These are phyloP conservation scores for Monosporascus sp. DNA, from an alignment of 2,329 filamentous ascomycete genomes.

Conservation along the genomic window DNA sequence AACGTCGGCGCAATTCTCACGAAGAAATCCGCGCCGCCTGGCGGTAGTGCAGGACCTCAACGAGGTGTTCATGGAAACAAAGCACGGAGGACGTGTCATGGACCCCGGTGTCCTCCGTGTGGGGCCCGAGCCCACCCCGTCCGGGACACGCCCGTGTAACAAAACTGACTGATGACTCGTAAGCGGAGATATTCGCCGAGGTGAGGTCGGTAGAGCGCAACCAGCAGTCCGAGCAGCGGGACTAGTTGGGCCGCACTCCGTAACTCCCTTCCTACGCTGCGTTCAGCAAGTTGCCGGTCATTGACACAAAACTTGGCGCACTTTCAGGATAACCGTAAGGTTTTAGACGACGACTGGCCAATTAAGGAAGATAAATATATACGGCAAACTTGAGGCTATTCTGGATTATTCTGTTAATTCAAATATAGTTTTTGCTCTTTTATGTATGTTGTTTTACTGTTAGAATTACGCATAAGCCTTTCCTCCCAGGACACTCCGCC, in stretches of 20 bases:
- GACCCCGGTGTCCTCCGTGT: conserved; percentile 1
- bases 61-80: conserved; percentile 11
- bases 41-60: conserved; percentile 11
- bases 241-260: no score
- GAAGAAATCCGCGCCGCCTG: not conserved
- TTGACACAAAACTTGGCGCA: no score
- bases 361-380: not conserved
- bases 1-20: not conserved
- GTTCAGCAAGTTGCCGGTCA: no score
- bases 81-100: conserved; percentile 16
- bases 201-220: not conserved
- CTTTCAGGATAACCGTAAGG: no score
- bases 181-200: not conserved
- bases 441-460: no score
- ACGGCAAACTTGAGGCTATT: not conserved
- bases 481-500: no score
- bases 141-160: conserved; percentile 11
- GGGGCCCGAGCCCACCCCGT: conserved; percentile 11
- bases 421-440: no score
- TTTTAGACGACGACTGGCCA: no score
- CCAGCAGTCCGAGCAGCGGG: not conserved
- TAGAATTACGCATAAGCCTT: no score
- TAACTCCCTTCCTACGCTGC: no score
- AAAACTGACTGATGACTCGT: not conserved
- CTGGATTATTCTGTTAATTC: no score